Percentiles rank a stretch among this genome's conserved stretches.
phyloP scores from a whole-genome alignment of 768 basidiomycete genomes.

The Trametopsis cervina region DNA sequence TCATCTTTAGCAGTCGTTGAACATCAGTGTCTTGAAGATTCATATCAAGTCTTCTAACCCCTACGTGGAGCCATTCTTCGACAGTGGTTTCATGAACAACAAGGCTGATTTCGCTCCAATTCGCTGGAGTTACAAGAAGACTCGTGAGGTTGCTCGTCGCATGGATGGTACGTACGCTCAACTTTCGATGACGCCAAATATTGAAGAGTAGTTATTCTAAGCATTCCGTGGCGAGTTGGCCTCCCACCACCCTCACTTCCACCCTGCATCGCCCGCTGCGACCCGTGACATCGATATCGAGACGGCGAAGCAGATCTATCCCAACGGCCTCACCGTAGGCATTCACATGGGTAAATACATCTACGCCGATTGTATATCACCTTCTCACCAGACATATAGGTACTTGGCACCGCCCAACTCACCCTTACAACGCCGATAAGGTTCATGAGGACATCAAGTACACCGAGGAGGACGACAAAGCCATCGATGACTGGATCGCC shows the following conservation, averaged over 20 bases:
- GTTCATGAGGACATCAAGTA: slow-evolving; percentile 63
- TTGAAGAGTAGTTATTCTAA: slow-evolving; percentile 17
- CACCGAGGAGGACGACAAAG: slow-evolving; percentile 59
- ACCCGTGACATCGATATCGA: slow-evolving; percentile 56
- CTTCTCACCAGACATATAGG: slow-evolving; percentile 20
- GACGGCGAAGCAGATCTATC: slow-evolving; percentile 56
- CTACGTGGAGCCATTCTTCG: slow-evolving; percentile 57
- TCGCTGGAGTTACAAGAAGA: slow-evolving; percentile 75
- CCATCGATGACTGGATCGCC: slow-evolving; percentile 65
- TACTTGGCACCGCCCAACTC: slow-evolving; percentile 54
- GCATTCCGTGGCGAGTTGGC: slow-evolving; percentile 68
- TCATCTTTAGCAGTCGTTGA: background rate
- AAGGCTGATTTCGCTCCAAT: slow-evolving; percentile 73
- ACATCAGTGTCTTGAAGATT: slow-evolving; percentile 32
- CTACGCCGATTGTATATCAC: background rate
- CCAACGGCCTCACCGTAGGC: slow-evolving; percentile 56
- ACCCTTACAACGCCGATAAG: slow-evolving; percentile 45
- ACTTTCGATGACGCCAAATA: too few species aligned
- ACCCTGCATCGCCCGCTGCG: slow-evolving; percentile 59
- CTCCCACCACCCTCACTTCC: slow-evolving; percentile 70
- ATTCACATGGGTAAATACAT: slow-evolving; percentile 56
- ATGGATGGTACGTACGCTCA: slow-evolving; percentile 47
- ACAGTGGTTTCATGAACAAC: slow-evolving; percentile 75
- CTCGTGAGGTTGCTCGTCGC: slow-evolving; percentile 60
- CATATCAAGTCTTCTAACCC: slow-evolving; percentile 56